These are phyloP conservation scores for Eugenia klotzschiana DNA, from an alignment of 441 rosid genomes.

Conservation along the genomic window DNA sequence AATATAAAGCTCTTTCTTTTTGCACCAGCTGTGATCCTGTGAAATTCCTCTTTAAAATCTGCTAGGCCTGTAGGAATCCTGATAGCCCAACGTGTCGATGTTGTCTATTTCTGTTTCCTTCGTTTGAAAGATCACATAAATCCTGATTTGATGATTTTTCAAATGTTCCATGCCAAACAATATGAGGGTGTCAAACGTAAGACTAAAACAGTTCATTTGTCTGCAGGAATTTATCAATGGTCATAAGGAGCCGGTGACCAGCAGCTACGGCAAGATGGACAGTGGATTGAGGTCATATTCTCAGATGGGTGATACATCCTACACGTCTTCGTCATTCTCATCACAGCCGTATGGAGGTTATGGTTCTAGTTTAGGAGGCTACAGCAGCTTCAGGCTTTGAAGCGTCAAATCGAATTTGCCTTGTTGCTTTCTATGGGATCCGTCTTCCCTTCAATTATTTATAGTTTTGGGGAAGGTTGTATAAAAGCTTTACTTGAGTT, in stretches of 20 bases:
- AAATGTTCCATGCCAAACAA: background rate
- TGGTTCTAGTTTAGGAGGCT: constrained; percentile 33
- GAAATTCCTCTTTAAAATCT: background rate
- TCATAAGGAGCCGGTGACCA: constrained; percentile 32
- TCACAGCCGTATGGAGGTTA: constrained; percentile 34
- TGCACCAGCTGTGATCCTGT: background rate
- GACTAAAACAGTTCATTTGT: background rate
- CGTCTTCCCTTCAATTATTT: background rate
- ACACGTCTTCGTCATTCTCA: constrained; percentile 16
- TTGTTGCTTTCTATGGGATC: background rate
- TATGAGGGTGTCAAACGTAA: background rate
- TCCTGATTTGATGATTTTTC: background rate
- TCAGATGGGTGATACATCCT: constrained; percentile 25
- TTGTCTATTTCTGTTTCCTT: no score
- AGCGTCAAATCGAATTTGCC: background rate
- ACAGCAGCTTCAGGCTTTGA: constrained; percentile 29
- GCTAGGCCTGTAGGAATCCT: background rate
- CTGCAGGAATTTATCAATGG: constrained; percentile 41
- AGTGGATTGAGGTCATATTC: constrained; percentile 26
- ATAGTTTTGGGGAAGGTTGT: background rate
- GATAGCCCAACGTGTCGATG: background rate
- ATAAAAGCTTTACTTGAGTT: background rate
- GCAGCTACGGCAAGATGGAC: constrained; percentile 30
- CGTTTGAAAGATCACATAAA: background rate
- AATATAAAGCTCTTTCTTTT: background rate